phyloP scores from a whole-genome alignment of 129 eudicot genomes.

The Silybum marianum region DNA sequence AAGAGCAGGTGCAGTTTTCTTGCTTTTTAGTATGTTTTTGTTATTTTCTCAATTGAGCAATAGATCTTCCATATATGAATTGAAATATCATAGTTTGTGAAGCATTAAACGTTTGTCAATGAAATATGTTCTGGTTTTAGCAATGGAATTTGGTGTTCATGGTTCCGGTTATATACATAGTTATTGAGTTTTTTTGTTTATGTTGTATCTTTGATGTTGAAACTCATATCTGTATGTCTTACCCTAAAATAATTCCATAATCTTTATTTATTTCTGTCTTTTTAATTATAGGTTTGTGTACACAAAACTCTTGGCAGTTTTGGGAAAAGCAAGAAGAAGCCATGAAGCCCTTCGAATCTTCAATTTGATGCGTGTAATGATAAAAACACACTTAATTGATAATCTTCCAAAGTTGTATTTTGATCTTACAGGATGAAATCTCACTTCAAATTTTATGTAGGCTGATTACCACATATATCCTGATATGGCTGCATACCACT shows the following conservation, averaged over 20 bases:
- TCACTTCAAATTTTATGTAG: constrained; percentile 45
- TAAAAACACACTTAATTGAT: constrained; percentile 13
- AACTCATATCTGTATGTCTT: neutral
- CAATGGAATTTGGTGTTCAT: neutral
- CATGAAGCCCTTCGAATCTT: constrained; percentile 79
- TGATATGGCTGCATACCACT: constrained; percentile 97
- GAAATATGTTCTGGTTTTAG: constrained; percentile 10
- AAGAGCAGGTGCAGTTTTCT: constrained; percentile 75
- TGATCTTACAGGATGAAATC: constrained; percentile 14
- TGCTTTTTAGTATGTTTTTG: constrained; percentile 1
- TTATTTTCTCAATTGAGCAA: neutral
- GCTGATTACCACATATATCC: constrained; percentile 84
- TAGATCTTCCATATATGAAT: neutral
- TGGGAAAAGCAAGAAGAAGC: constrained; percentile 82
- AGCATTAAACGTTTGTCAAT: neutral
- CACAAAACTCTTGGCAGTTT: constrained; percentile 82
- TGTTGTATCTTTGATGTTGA: neutral
- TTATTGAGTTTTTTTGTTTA: neutral
- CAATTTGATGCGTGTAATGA: constrained; percentile 74
- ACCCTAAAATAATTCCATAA: neutral
- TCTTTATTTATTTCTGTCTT: constrained; percentile 1
- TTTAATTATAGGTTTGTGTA: constrained; percentile 68
- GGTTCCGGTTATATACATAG: neutral
- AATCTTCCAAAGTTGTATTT: neutral
- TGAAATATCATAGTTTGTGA: neutral